Conservation (phyloP, 2,329 filamentous ascomycete genomes). For the Emergomyces orientalis region DNA sequence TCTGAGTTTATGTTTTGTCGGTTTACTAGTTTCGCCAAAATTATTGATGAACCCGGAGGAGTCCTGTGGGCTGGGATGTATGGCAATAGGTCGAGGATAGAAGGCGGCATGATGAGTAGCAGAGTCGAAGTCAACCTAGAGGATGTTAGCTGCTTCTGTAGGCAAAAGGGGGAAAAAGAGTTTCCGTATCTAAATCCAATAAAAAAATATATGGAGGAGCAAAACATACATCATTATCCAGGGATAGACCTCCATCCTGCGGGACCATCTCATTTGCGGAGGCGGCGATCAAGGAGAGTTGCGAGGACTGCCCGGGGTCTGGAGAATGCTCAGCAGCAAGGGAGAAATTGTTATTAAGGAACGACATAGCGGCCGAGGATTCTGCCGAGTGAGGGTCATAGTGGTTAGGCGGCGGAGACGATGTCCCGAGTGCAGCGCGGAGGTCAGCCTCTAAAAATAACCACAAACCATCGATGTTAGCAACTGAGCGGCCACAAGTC, state of each 20-base stretch:
- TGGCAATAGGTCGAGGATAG: conserved; percentile 36
- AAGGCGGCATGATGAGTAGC: conserved; percentile 31
- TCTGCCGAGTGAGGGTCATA: conserved; percentile 6
- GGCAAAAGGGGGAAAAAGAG: not conserved
- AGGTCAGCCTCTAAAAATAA: conserved; percentile 3
- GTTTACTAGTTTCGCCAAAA: conserved; percentile 32
- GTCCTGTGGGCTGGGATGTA: conserved; percentile 32
- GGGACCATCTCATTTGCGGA: conserved; percentile 40
- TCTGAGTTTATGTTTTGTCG: conserved; percentile 41
- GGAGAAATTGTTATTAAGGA: conserved; percentile 26
- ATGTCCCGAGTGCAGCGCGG: not conserved
- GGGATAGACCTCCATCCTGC: conserved; percentile 23
- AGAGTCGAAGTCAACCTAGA: conserved; percentile 33
- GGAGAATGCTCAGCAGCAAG: conserved; percentile 29
- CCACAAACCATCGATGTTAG: not conserved
- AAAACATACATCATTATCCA: conserved; percentile 27
- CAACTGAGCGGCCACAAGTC: not conserved
- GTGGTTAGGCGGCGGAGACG: not conserved
- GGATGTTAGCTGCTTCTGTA: conserved; percentile 15
- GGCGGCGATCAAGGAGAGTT: conserved; percentile 39
- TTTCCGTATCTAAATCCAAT: not conserved
- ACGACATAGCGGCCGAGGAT: conserved; percentile 22
- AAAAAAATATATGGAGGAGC: conserved; percentile 16
- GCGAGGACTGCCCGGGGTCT: conserved; percentile 32
- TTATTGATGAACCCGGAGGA: conserved; percentile 34